These are phyloP conservation scores for Gleditsia sinensis DNA, from an alignment of 306 rosid genomes.

Conservation along the genomic window DNA sequence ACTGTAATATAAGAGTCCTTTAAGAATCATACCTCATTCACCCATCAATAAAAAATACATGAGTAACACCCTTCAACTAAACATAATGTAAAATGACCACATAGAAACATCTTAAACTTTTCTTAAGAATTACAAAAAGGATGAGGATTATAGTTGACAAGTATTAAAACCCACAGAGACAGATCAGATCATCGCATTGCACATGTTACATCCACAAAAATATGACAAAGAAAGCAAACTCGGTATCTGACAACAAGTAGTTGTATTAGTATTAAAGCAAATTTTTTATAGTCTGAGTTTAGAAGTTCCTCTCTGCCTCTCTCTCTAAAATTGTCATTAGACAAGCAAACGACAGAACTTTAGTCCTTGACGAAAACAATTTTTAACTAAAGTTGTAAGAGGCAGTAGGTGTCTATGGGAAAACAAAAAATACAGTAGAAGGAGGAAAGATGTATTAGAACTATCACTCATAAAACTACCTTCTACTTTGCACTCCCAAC, in stretches of 20 bases:
- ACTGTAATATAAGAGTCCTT: slow-evolving; percentile 51
- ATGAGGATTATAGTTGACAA: background rate
- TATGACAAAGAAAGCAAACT: background rate
- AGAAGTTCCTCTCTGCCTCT: background rate
- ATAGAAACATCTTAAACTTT: background rate
- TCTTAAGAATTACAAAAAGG: background rate
- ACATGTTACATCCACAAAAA: background rate
- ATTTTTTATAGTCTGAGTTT: background rate
- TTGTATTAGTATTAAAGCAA: background rate
- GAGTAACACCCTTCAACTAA: slow-evolving; percentile 1
- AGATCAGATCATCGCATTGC: background rate
- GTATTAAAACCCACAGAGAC: background rate
- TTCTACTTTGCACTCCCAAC: background rate
- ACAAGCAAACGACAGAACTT: background rate
- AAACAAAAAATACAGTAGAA: background rate
- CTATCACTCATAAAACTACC: no score
- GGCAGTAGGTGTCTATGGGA: no score
- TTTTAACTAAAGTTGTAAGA: no score
- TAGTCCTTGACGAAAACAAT: no score
- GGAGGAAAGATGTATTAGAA: background rate
- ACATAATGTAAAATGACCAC: background rate
- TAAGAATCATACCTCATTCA: slow-evolving; percentile 16
- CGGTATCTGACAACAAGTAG: slow-evolving; percentile 13
- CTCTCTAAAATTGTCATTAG: background rate
- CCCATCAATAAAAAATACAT: background rate